Conservation (phyloP, 805 yeast genomes). For the Yamadazyma olivae region DNA sequence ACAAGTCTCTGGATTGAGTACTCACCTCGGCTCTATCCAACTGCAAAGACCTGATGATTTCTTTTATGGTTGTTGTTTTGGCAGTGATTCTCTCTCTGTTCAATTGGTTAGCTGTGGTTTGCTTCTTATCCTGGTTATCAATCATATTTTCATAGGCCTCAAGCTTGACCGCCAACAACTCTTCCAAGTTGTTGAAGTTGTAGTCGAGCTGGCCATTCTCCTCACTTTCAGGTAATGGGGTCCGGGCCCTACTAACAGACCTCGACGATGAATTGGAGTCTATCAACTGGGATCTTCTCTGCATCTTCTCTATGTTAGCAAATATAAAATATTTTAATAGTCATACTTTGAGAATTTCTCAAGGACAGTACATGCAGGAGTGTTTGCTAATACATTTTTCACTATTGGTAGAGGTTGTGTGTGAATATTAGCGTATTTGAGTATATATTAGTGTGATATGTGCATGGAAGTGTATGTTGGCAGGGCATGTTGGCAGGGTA, state of each 20-base stretch:
- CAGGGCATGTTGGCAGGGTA: no score
- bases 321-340: no score
- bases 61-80: slow-evolving; percentile 37
- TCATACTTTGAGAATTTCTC: no score
- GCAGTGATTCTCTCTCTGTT: slow-evolving; percentile 35
- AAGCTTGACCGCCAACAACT: slow-evolving; percentile 27
- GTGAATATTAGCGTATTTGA: no score
- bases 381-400: no score
- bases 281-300: no score
- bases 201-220: slow-evolving; percentile 34
- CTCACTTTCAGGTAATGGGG: slow-evolving; percentile 35
- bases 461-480: no score
- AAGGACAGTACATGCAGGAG: no score
- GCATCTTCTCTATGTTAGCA: no score
- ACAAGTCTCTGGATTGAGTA: slow-evolving; percentile 44
- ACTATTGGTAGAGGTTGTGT: no score
- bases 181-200: slow-evolving; percentile 33
- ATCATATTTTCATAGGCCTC: slow-evolving; percentile 25
- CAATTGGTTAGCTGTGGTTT: slow-evolving; percentile 25
- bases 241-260: slow-evolving; percentile 29
- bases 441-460: no score
- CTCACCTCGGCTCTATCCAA: slow-evolving; percentile 44
- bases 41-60: slow-evolving; percentile 42
- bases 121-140: slow-evolving; percentile 20
- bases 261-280: slow-evolving; percentile 29